Evolutionary conservation across 805 yeast genomes (phyloP), one percentile per base, ranked within the genome.

Genomic region (Wickerhamomyces mucosus): DNA sequence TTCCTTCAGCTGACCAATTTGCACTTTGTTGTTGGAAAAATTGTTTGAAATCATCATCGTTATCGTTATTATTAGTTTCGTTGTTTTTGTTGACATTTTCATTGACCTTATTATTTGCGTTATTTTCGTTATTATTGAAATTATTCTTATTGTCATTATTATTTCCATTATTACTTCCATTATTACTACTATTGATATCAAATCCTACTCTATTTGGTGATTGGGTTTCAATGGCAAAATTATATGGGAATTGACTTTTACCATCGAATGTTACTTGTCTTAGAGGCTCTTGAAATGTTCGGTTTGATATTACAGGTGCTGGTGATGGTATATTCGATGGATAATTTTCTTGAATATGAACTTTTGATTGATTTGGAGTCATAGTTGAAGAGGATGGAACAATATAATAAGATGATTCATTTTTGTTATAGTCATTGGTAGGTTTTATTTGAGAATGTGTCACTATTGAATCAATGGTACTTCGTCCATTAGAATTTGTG

Each of bases 21-120:
- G 15, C 16, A 14, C 15, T 15, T 43, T 82, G 92, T 52, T 79
- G 85, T 50, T 79, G 85, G 56, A 81, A 75, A 42, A 81, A 79
- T 14, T 65, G 64, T 44, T 78, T 76, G 46, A 75, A 55, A 30
- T 50, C 53, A 15, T 45, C 40, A 18, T 46, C 36, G 5, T 33
- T 21, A 52, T 63, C 37, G 43, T 57, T 13, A 47, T 26, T 35
- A 21, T 22, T 29, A 16, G 24, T 21, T 5, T 29, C 35, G 22
- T 25, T 29, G 20, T 34, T 35, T 24, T 36, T 42, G 33, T 19
- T 37, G 18, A 27, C n/a, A n/a, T 31, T 25, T 3, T 31, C n/a
- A n/a, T n/a, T n/a, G n/a, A n/a, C n/a, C n/a, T n/a, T n/a, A n/a
- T n/a, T n/a, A n/a, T n/a, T n/a, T n/a, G n/a, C n/a, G n/a, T n/a